Evolutionary conservation across 495 filamentous ascomycete species (phyloP).

Genomic region (Penicillium desertorum): DNA sequence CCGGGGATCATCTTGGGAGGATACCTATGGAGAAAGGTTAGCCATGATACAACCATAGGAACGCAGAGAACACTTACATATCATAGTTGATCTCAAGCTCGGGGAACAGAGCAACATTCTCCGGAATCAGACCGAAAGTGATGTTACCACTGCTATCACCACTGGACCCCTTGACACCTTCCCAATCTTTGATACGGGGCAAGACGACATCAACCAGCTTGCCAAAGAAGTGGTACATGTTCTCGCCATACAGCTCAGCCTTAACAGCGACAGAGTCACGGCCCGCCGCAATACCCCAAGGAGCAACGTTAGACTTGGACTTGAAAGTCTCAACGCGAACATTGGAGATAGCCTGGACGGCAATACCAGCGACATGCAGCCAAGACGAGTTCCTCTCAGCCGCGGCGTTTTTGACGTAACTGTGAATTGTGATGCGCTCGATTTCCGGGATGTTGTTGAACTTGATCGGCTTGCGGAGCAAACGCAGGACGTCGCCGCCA

Average conservation of each 20-base stretch:
- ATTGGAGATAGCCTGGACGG: constrained; percentile 82
- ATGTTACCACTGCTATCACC: constrained; percentile 91
- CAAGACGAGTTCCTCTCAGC: constrained; percentile 58
- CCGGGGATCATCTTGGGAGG: constrained; percentile 92
- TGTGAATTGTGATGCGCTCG: constrained; percentile 75
- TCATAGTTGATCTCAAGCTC: constrained; percentile 92
- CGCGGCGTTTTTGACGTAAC: constrained; percentile 62
- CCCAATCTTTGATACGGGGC: constrained; percentile 93
- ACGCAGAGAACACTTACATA: constrained; percentile 58
- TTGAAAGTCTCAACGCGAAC: constrained; percentile 67
- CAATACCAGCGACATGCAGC: constrained; percentile 77
- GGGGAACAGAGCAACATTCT: constrained; percentile 77
- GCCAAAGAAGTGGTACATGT: constrained; percentile 84
- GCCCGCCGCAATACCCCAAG: constrained; percentile 60
- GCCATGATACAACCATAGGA: neutral
- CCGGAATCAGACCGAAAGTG: constrained; percentile 69
- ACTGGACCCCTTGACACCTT: constrained; percentile 68
- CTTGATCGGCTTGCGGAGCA: constrained; percentile 72
- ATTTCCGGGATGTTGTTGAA: constrained; percentile 86
- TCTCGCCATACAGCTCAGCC: constrained; percentile 69
- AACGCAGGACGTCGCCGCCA: constrained; percentile 64
- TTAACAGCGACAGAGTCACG: constrained; percentile 58
- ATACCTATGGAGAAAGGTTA: constrained; percentile 51
- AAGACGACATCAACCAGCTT: constrained; percentile 85
- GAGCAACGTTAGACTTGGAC: constrained; percentile 62